phyloP scores from a whole-genome alignment of 1,284 basidiomycete genomes.

The Sanguinoderma infundibulare region DNA sequence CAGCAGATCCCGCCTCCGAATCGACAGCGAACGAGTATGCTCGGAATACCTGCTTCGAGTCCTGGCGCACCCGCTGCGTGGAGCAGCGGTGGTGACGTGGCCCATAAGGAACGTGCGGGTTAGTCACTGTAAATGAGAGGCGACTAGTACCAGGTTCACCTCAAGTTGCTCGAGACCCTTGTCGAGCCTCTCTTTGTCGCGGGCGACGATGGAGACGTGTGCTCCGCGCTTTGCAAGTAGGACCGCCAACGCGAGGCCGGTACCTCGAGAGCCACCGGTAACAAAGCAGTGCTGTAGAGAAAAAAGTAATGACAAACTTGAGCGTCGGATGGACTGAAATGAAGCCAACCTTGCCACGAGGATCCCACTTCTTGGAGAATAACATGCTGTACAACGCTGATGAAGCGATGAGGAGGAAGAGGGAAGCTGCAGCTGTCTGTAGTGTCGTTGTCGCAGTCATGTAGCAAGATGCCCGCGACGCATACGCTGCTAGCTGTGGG shows the following conservation, averaged over 20 bases:
- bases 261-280: slow-evolving; percentile 84
- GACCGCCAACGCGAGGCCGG: slow-evolving; percentile 77
- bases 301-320: not conserved
- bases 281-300: slow-evolving; percentile 68
- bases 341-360: not conserved
- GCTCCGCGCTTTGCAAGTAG: slow-evolving; percentile 74
- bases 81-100: not conserved
- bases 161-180: slow-evolving; percentile 65
- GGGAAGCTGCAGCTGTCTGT: not conserved
- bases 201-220: slow-evolving; percentile 82
- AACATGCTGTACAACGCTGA: not conserved
- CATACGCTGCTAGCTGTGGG: not conserved
- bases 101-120: slow-evolving; percentile 5
- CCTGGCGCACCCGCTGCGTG: slow-evolving; percentile 48
- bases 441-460: not conserved
- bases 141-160: slow-evolving; percentile 40
- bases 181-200: slow-evolving; percentile 64
- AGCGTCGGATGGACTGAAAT: not conserved
- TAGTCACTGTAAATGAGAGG: not conserved
- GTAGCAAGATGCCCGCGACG: not conserved
- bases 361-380: slow-evolving; percentile 1
- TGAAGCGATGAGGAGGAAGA: not conserved
- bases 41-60: slow-evolving; percentile 32
- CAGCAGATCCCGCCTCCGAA: slow-evolving; percentile 50
- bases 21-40: slow-evolving; percentile 39